Percentiles rank a stretch among this genome's conserved stretches.
Conservation (phyloP, 2,329 filamentous ascomycete species). For the Didymella keratinophila region DNA sequence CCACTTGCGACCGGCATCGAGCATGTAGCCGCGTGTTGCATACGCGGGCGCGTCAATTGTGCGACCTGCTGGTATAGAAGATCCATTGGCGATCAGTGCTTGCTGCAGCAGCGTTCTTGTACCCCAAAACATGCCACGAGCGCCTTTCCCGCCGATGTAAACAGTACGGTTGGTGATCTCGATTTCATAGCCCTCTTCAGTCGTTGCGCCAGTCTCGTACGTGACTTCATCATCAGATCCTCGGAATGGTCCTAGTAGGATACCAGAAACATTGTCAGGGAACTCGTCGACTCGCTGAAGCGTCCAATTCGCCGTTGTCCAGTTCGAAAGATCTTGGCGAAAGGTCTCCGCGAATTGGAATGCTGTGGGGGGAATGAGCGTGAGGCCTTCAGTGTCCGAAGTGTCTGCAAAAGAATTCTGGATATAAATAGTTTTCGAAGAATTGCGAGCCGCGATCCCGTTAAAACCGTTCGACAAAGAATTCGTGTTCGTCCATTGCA, state of each 20-base stretch:
- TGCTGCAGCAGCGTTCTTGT: slow-evolving; percentile 57
- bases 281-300: slow-evolving; percentile 50
- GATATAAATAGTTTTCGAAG: slow-evolving; percentile 53
- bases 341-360: slow-evolving; percentile 60
- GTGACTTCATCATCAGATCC: slow-evolving; percentile 43
- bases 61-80: slow-evolving; percentile 37
- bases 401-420: slow-evolving; percentile 49
- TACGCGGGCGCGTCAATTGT: slow-evolving; percentile 55
- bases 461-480: slow-evolving; percentile 13
- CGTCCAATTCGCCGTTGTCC: slow-evolving; percentile 50
- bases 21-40: slow-evolving; percentile 55
- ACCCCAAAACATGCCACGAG: slow-evolving; percentile 59
- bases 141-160: slow-evolving; percentile 53
- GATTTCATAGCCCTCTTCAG: slow-evolving; percentile 61
- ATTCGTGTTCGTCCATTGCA: slow-evolving; percentile 35
- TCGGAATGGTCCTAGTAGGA: slow-evolving; percentile 53
- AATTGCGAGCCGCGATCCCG: slow-evolving; percentile 35
- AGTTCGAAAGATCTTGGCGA: slow-evolving; percentile 56
- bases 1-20: slow-evolving; percentile 57
- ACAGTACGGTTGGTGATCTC: slow-evolving; percentile 47
- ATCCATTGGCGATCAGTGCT: slow-evolving; percentile 48
- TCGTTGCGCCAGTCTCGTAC: slow-evolving; percentile 58
- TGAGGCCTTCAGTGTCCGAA: slow-evolving; percentile 57
- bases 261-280: slow-evolving; percentile 47
- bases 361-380: slow-evolving; percentile 61